phyloP scores from a whole-genome alignment of 129 eudicot species.

The Logfia minima region DNA sequence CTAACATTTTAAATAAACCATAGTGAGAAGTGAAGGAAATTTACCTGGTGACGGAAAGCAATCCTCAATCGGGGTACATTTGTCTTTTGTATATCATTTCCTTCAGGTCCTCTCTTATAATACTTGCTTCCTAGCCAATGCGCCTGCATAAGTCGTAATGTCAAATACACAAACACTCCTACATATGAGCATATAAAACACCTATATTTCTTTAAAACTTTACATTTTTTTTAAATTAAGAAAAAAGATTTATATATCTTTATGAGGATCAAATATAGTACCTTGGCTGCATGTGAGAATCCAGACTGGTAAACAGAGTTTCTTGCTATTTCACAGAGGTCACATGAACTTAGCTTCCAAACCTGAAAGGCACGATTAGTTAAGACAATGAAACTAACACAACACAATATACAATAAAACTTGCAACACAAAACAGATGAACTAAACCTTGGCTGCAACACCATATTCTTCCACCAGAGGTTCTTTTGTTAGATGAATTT shows the following conservation, averaged over 20 bases:
- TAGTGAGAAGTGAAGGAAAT: conserved; percentile 3
- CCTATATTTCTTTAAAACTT: too few species aligned
- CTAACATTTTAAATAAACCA: background rate
- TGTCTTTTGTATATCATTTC: conserved; percentile 87
- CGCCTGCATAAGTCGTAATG: conserved; percentile 34
- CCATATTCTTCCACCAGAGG: conserved; percentile 96
- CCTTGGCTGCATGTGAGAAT: conserved; percentile 90
- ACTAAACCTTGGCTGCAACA: conserved; percentile 87
- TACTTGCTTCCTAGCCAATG: conserved; percentile 91
- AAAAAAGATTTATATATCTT: background rate
- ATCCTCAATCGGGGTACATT: conserved; percentile 83
- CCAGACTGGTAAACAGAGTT: conserved; percentile 97
- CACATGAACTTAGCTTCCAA: conserved; percentile 98
- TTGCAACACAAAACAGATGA: background rate
- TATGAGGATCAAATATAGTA: conserved; percentile 4
- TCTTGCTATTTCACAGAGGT: conserved; percentile 93
- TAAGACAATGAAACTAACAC: conserved; percentile 12
- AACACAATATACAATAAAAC: conserved; percentile 4
- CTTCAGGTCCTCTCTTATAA: conserved; percentile 71
- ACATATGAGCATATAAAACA: background rate
- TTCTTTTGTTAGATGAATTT: conserved; percentile 95
- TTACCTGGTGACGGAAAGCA: conserved; percentile 80
- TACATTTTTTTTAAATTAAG: too few species aligned
- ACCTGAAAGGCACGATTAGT: conserved; percentile 44
- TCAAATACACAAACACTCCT: background rate